A percentile compares a stretch with the other conserved stretches of the same genome.
Conservation (phyloP, 352 stramenopile species). For the Phytopythium chamaehyphon region DNA sequence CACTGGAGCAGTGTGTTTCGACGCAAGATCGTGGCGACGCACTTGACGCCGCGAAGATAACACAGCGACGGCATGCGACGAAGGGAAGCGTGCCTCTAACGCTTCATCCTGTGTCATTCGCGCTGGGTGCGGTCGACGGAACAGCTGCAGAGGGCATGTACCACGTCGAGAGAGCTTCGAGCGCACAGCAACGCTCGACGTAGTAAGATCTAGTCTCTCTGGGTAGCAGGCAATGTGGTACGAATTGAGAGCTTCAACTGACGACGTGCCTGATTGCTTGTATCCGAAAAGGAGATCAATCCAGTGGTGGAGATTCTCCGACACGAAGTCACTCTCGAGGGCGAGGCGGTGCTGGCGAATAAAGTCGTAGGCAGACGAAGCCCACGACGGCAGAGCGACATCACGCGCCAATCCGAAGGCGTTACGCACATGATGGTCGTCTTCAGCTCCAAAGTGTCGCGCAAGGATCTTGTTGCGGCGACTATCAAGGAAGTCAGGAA, state of each 20-base stretch:
- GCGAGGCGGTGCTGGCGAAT: conserved; percentile 94
- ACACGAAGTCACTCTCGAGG: conserved; percentile 98
- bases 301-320: conserved; percentile 96
- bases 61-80: conserved; percentile 65
- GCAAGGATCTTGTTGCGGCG: conserved; percentile 60
- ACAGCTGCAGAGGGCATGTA: conserved; percentile 71
- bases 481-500: conserved; percentile 66
- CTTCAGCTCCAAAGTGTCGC: conserved; percentile 16
- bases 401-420: conserved; percentile 59
- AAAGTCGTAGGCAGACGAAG: conserved; percentile 94
- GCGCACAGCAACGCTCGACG: conserved; percentile 51
- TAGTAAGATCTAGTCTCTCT: conserved; percentile 64
- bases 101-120: conserved; percentile 79
- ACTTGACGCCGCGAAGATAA: conserved; percentile 78
- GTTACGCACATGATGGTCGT: conserved; percentile 34
- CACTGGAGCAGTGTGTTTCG: conserved; percentile 61
- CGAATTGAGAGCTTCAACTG: conserved; percentile 90
- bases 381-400: conserved; percentile 95
- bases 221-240: conserved; percentile 88
- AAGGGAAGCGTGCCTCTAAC: conserved; percentile 63
- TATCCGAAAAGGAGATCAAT: conserved; percentile 99
- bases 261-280: conserved; percentile 90
- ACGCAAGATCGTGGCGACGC: conserved; percentile 71
- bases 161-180: conserved; percentile 69
- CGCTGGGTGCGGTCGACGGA: conserved; percentile 63